A percentile compares a stretch with the other conserved stretches of the same genome.
These are phyloP conservation scores for Cutaneotrichosporon mucoides DNA, from an alignment of 1,284 basidiomycete species.

Conservation along the genomic window DNA sequence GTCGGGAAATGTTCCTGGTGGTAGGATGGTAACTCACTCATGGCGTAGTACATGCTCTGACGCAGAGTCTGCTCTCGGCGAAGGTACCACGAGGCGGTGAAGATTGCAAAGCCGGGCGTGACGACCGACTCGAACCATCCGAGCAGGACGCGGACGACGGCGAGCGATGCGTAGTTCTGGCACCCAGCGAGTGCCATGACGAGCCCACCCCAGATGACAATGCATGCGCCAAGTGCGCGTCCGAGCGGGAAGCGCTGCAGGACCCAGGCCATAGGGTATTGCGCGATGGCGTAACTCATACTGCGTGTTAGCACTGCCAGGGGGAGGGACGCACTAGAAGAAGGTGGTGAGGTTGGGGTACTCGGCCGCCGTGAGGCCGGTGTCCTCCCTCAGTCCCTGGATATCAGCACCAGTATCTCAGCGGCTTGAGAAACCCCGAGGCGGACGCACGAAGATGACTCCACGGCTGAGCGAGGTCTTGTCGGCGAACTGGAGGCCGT, in stretches of 20 bases:
- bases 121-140: slow-evolving; percentile 32
- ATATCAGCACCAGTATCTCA: no score
- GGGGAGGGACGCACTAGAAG: no score
- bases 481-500: slow-evolving; percentile 12
- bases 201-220: slow-evolving; percentile 16
- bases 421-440: no score
- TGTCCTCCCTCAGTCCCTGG: no score
- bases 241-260: no score
- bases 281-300: no score
- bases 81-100: slow-evolving; percentile 16
- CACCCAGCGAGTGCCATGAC: slow-evolving; percentile 25
- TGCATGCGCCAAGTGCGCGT: no score
- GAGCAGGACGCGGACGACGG: slow-evolving; percentile 20
- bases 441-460: slow-evolving; percentile 14
- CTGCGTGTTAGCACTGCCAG: no score
- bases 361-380: no score
- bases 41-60: slow-evolving; percentile 24
- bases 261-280: slow-evolving; percentile 22
- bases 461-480: slow-evolving; percentile 20
- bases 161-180: slow-evolving; percentile 27
- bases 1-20: slow-evolving; percentile 12
- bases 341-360: no score
- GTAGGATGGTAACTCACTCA: slow-evolving; percentile 20
- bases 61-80: slow-evolving; percentile 17
- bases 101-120: slow-evolving; percentile 30